Evolutionary conservation across 768 basidiomycete species (phyloP), one percentile per base, ranked within the genome.

Genomic region (Hortiboletus flavorubellus): DNA sequence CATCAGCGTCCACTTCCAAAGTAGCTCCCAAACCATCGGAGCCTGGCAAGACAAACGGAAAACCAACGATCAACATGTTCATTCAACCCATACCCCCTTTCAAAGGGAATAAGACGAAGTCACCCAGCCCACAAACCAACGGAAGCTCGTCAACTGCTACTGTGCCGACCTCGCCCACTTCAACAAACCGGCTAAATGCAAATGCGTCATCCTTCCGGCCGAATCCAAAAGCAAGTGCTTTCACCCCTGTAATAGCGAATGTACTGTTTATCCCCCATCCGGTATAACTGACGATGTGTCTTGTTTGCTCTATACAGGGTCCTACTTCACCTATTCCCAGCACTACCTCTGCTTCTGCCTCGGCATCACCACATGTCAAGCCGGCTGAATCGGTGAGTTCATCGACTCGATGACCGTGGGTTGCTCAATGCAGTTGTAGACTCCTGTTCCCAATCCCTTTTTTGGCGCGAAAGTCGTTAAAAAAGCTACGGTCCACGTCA

Each of bases 51-150:
- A 56, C 73, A 18, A 59, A 74, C 31, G 77, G 78, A 65, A 83
- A 84, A 57, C 69, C 76, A 1, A 62, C 72, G 8, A 80, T 86
- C 60, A 76, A 60, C 50, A 95, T 96, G 92, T 75, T 82, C 65
- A 95, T 98, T 55, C 90, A 91, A 63, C 64, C 86, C 33, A 98
- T 98, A 60, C 96, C 95, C 11, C 87, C 96, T 10, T 98, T 93
- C 80, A 87, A 85, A 66, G 88, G 92, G 53, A 72, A 58, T 46
- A 84, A 83, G 60, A 18, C 69, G 42, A 71, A 70, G 39, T 66
- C 71, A 11, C 61, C 72, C 9, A 66, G 64, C 34, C 60, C 70
- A 46, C 69, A 71, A 37, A 38, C 67, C 18, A 64, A 68, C 31
- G 64, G 73, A 53, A 64, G 71, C 44, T 61, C 73, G 2, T 55